Base-by-base conservation (phyloP, 202 grass and related monocot species). In the Hordeum pubiflorum region DNA sequence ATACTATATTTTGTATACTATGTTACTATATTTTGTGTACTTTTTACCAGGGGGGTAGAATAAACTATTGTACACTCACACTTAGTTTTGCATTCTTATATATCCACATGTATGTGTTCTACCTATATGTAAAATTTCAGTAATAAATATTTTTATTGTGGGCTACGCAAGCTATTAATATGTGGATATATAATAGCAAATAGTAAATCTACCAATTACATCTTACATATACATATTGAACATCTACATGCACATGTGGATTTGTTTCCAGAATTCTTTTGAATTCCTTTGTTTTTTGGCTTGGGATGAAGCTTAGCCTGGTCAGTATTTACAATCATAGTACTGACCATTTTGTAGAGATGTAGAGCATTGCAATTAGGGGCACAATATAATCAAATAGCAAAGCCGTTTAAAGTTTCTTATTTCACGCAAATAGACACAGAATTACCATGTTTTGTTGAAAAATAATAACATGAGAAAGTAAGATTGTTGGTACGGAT, bases 391-490 rank as follows among this genome's bases (percentile, higher is more conserved):
- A 14, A 17, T 58, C 9, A 70, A 55, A 59, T 7, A 32, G 38
- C 56, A 26, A 57, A 81, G 10, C 50, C 21, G 36, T 31, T 57
- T 70, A n/a, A n/a, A 40, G 10, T 40, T 39, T 39, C 17, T 54
- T n/a, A 54, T 54, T 14, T 58, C 10, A 22, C 58, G 23, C 66
- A 60, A 71, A 43, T 71, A 32, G 59, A 61, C 48, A 83, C 15
- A 50, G 11, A 17, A 70, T 55, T 77, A 18, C 22, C 39, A 75
- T 81, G 34, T 50, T 80, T 59, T 59, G 37, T 66, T 57, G 13
- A 55, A 74, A 33, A 63, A 9, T 39, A 63, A 9, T 39, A 57
- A 72, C 36, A 48, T 83, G 44, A 85, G 38, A 85, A 71, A 18
- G 43, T 65, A 72, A 4, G 13, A 38, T 84, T 76, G 2, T 44